Evolutionary conservation across 257 asterid genomes (phyloP).

Genomic region (Fraxinus cuspidata): DNA sequence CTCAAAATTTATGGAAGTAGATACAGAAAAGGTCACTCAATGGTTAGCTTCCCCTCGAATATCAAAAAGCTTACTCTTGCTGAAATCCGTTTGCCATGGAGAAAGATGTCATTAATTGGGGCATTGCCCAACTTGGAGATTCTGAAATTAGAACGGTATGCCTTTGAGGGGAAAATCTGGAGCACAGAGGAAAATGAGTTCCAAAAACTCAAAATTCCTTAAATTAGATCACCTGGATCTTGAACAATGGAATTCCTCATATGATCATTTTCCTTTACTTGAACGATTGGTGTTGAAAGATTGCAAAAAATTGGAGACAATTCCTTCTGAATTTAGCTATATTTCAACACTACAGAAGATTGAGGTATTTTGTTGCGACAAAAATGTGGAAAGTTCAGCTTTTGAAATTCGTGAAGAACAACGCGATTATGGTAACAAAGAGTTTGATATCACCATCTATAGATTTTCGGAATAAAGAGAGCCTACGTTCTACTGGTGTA

Average conservation of each 20-base stretch:
- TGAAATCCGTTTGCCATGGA: background rate
- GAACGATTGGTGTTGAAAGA: background rate
- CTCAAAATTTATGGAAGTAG: background rate
- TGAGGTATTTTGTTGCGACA: background rate
- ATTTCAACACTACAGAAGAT: background rate
- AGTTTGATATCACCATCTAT: too few species aligned
- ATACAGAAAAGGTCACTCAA: too few species aligned
- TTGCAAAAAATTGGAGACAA: background rate
- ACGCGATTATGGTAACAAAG: background rate
- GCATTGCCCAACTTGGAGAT: background rate
- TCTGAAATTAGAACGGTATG: background rate
- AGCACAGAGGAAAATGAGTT: background rate
- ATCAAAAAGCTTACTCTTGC: background rate
- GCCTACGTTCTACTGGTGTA: background rate
- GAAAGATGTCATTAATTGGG: background rate
- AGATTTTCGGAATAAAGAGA: background rate
- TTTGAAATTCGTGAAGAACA: background rate
- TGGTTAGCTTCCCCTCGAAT: background rate
- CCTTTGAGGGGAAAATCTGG: background rate
- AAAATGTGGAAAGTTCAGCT: background rate
- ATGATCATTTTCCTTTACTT: background rate
- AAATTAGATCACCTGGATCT: fast-evolving
- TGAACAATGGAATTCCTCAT: background rate
- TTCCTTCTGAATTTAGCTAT: background rate
- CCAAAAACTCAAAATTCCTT: background rate